phyloP scores from a whole-genome alignment of 2,329 filamentous ascomycete genomes.

The Colletotrichum karsti region DNA sequence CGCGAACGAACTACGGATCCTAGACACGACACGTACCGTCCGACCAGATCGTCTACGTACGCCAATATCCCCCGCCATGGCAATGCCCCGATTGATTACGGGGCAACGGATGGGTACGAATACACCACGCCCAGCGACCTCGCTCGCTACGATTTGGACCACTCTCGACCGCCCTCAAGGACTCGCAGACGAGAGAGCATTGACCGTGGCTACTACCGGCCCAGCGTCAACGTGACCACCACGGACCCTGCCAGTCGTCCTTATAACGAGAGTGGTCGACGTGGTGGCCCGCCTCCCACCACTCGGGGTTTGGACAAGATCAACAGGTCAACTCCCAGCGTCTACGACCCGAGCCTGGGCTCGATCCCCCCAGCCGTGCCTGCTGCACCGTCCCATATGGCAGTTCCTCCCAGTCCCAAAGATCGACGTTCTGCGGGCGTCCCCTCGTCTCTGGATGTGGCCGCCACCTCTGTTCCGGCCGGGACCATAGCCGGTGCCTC shows the following conservation, averaged over 20 bases:
- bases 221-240: slow-evolving; percentile 52
- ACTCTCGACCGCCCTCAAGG: slow-evolving; percentile 50
- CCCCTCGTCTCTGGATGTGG: slow-evolving; percentile 17
- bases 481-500: slow-evolving; percentile 32
- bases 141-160: slow-evolving; percentile 68
- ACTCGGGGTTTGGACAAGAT: slow-evolving; percentile 78
- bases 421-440: slow-evolving; percentile 32
- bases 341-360: slow-evolving; percentile 59
- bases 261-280: slow-evolving; percentile 37
- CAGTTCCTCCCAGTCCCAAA: slow-evolving; percentile 44
- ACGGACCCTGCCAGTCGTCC: slow-evolving; percentile 34
- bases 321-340: slow-evolving; percentile 50
- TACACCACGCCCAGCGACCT: slow-evolving; percentile 72
- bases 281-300: slow-evolving; percentile 70
- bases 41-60: slow-evolving; percentile 56
- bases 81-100: slow-evolving; percentile 58
- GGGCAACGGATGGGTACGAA: slow-evolving; percentile 65
- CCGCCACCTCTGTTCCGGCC: slow-evolving; percentile 12
- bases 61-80: slow-evolving; percentile 52
- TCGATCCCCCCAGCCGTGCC: slow-evolving; percentile 51
- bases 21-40: slow-evolving; percentile 56
- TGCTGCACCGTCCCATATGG: slow-evolving; percentile 39
- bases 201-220: slow-evolving; percentile 63
- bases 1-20: slow-evolving; percentile 57
- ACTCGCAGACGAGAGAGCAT: slow-evolving; percentile 61